A percentile compares a stretch with the other conserved stretches of the same genome.
phyloP scores from a whole-genome alignment of 768 basidiomycete genomes.

The Lactarius hatsudake region DNA sequence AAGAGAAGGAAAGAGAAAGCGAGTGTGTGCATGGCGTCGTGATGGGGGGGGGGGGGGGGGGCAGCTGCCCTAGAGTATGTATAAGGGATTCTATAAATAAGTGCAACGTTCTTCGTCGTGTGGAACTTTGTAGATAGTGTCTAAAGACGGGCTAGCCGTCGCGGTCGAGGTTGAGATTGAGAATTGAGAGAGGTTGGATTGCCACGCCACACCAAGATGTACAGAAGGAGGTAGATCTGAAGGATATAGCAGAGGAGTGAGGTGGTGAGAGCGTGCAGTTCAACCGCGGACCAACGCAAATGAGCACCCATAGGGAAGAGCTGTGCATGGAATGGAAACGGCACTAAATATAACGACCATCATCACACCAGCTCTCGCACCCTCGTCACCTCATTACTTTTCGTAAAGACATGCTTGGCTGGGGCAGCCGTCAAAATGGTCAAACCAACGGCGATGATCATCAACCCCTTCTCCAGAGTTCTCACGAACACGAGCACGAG shows the following conservation, averaged over 20 bases:
- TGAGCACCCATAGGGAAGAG: not conserved
- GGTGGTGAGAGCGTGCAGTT: not conserved
- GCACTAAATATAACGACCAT: not conserved
- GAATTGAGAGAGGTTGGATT: no score
- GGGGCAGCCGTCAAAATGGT: slow-evolving; percentile 21
- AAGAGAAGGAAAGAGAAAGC: slow-evolving; percentile 8
- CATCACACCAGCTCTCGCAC: not conserved
- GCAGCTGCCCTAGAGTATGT: not conserved
- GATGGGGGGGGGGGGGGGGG: not conserved
- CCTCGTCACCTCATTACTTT: not conserved
- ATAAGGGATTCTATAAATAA: not conserved
- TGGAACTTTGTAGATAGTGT: not conserved
- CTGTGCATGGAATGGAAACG: not conserved
- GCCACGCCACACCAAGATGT: not conserved
- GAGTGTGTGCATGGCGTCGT: not conserved
- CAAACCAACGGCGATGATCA: slow-evolving; percentile 43
- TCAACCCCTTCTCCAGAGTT: slow-evolving; percentile 56
- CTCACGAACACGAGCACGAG: slow-evolving; percentile 39
- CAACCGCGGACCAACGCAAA: not conserved
- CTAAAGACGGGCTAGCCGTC: slow-evolving; percentile 7
- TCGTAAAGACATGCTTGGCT: slow-evolving; percentile 18
- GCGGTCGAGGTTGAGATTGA: not conserved
- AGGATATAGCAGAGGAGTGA: no score
- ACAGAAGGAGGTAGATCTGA: not conserved
- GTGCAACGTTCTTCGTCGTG: not conserved